A percentile compares a stretch with the other conserved stretches of the same genome.
Evolutionary conservation across 352 stramenopile genomes (phyloP).

Genomic region (Detonula confervacea): DNA sequence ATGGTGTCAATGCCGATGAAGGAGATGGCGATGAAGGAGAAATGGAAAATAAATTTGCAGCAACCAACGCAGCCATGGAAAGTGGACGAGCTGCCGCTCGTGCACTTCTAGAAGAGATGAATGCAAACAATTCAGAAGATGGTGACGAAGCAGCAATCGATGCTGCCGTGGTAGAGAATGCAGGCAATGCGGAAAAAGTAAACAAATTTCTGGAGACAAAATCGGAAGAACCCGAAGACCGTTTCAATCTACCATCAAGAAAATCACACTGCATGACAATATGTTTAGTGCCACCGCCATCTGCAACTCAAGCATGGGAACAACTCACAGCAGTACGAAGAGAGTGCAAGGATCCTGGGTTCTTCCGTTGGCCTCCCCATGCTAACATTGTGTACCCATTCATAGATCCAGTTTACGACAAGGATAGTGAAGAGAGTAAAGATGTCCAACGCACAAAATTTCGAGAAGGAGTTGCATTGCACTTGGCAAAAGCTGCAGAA

Average conservation of each 20-base stretch:
- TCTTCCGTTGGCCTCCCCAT: slow-evolving; percentile 82
- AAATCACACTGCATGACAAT: slow-evolving; percentile 70
- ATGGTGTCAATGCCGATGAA: not conserved
- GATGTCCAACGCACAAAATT: slow-evolving; percentile 27
- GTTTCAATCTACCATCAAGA: slow-evolving; percentile 35
- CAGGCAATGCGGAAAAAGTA: no score
- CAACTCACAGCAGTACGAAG: slow-evolving; percentile 51
- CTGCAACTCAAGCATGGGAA: slow-evolving; percentile 62
- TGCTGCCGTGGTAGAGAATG: not conserved
- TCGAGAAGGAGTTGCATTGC: slow-evolving; percentile 37
- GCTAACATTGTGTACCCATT: slow-evolving; percentile 84
- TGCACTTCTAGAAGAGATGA: slow-evolving; percentile 25
- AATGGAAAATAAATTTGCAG: slow-evolving; percentile 3
- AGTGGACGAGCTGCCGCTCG: slow-evolving; percentile 33
- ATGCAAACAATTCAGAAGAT: not conserved
- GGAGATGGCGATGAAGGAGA: not conserved
- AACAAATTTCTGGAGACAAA: not conserved
- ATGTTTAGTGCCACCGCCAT: slow-evolving; percentile 73
- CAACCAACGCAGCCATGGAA: slow-evolving; percentile 20
- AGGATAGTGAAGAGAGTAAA: slow-evolving; percentile 24
- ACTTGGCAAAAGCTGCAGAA: slow-evolving; percentile 50
- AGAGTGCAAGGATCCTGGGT: slow-evolving; percentile 73
- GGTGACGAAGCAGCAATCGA: not conserved
- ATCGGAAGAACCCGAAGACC: slow-evolving; percentile 6
- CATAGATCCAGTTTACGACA: slow-evolving; percentile 45